phyloP scores from a whole-genome alignment of 2,329 filamentous ascomycete species.

The Epichloe bromicola region DNA sequence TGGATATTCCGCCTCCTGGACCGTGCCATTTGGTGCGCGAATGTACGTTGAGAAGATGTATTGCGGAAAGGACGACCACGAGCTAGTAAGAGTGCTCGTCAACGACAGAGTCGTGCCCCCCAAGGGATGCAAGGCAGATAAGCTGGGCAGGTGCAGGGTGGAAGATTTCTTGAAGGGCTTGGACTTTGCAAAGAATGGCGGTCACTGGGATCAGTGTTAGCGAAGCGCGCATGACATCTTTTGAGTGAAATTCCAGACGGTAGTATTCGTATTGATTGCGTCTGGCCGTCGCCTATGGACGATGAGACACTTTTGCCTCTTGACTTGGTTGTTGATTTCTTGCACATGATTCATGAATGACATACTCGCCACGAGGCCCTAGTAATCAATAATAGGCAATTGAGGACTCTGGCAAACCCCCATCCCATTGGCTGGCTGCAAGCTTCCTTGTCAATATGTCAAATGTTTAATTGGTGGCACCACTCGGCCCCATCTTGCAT shows the following conservation, averaged over 20 bases:
- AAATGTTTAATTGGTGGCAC: too few relatives aligned
- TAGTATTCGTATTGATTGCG: neutral
- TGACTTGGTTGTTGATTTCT: too few relatives aligned
- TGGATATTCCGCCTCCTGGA: constrained; percentile 66
- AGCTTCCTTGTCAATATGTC: too few relatives aligned
- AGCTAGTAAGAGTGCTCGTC: constrained; percentile 65
- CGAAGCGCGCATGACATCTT: neutral
- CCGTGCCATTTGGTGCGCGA: constrained; percentile 68
- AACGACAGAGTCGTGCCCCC: constrained; percentile 74
- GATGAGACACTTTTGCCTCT: too few relatives aligned
- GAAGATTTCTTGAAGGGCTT: constrained; percentile 61
- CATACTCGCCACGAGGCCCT: too few relatives aligned
- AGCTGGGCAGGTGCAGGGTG: constrained; percentile 56
- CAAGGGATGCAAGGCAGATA: constrained; percentile 56
- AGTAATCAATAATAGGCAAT: too few relatives aligned
- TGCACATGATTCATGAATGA: too few relatives aligned
- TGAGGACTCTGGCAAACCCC: too few relatives aligned
- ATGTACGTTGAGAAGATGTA: constrained; percentile 81
- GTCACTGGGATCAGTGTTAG: constrained; percentile 57
- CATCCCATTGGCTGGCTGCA: neutral
- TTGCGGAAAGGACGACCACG: constrained; percentile 45
- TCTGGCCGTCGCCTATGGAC: too few relatives aligned
- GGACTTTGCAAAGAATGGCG: constrained; percentile 58
- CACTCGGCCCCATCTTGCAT: neutral
- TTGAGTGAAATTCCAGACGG: neutral